phyloP scores from a whole-genome alignment of 352 stramenopile species.

The Globisporangium viniferum region DNA sequence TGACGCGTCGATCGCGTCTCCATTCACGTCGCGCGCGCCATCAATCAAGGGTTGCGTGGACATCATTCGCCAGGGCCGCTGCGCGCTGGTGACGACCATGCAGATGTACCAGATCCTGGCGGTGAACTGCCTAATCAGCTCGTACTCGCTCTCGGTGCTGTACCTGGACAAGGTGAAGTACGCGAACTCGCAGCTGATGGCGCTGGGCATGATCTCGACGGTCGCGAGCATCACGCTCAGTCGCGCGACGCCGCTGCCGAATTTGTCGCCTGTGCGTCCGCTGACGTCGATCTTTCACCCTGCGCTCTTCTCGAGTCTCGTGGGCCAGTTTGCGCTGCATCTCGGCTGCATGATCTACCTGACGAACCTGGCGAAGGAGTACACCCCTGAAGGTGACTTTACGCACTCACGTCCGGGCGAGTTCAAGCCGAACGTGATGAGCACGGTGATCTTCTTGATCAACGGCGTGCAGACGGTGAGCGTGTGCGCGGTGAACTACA shows the following conservation, averaged over 20 bases:
- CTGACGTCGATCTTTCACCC: conserved; percentile 95
- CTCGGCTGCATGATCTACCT: conserved; percentile 92
- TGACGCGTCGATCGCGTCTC: conserved; percentile 98
- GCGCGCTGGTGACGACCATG: conserved; percentile 98
- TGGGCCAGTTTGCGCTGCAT: conserved; percentile 95
- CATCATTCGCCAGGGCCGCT: conserved; percentile 97
- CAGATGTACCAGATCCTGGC: conserved; percentile 99
- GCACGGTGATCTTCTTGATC: conserved; percentile 98
- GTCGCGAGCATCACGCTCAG: conserved; percentile 85
- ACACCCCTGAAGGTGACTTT: conserved; percentile 81
- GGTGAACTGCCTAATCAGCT: conserved; percentile 98
- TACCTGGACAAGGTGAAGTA: conserved; percentile 99
- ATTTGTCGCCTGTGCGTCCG: conserved; percentile 91
- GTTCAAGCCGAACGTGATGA: conserved; percentile 98
- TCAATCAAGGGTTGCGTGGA: conserved; percentile 91
- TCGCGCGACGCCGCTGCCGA: conserved; percentile 91
- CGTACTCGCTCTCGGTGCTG: conserved; percentile 97
- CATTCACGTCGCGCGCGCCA: conserved; percentile 96
- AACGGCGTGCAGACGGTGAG: conserved; percentile 94
- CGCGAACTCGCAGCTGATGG: conserved; percentile 95
- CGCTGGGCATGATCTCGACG: conserved; percentile 84
- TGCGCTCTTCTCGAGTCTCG: conserved; percentile 92
- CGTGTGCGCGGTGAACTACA: conserved; percentile 99
- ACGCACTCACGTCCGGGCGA: conserved; percentile 77
- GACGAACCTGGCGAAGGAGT: conserved; percentile 89